These are phyloP conservation scores for Bonia amplexicaulis DNA, from an alignment of 176 grass and related monocot species.

Conservation along the genomic window DNA sequence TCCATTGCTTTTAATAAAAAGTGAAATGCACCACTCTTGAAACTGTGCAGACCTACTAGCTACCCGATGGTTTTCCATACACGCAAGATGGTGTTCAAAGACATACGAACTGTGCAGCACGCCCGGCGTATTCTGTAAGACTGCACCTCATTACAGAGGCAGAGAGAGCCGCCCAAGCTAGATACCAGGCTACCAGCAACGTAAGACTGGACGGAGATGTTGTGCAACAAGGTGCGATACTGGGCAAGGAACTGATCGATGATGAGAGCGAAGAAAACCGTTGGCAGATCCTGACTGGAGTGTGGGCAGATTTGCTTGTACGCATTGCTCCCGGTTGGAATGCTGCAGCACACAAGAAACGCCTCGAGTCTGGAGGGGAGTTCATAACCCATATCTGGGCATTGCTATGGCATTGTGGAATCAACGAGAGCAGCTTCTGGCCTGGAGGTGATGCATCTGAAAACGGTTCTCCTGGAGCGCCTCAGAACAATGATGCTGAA, in stretches of 20 bases:
- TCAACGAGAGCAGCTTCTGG: slow-evolving; percentile 11
- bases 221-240: background rate
- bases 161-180: too few relatives aligned
- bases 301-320: slow-evolving; percentile 32
- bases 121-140: too few relatives aligned
- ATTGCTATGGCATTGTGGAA: slow-evolving; percentile 31
- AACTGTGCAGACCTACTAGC: too few relatives aligned
- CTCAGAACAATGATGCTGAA: background rate
- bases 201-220: background rate
- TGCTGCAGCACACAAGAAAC: slow-evolving; percentile 9
- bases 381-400: slow-evolving; percentile 32
- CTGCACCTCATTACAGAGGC: too few relatives aligned
- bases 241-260: background rate
- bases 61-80: too few relatives aligned
- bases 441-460: background rate
- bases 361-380: slow-evolving; percentile 29
- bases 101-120: too few relatives aligned
- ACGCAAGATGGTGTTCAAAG: too few relatives aligned
- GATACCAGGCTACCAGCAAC: too few relatives aligned
- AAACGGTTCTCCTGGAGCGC: background rate
- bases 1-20: too few relatives aligned
- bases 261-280: background rate
- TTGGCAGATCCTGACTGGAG: slow-evolving; percentile 23
- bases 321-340: slow-evolving; percentile 29
- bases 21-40: too few relatives aligned